Percentiles rank a stretch among this genome's conserved stretches.
Evolutionary conservation across 371 early-diverging fungal species (phyloP).

Genomic region (Mucor velutinosus): DNA sequence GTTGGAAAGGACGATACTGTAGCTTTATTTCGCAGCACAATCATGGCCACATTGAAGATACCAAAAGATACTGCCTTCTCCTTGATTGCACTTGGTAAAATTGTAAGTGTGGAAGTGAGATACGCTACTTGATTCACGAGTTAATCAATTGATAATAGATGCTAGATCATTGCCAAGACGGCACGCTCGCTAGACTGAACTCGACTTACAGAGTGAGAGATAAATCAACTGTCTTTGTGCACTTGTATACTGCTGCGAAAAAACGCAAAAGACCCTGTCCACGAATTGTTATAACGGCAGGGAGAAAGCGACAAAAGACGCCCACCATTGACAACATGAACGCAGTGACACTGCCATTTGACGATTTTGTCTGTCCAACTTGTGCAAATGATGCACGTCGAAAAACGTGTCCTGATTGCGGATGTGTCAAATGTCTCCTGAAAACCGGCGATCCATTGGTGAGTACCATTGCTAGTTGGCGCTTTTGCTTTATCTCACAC

Average conservation of each 20-base stretch:
- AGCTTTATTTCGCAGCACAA: slow-evolving; percentile 7
- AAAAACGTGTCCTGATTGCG: slow-evolving; percentile 51
- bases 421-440: slow-evolving; percentile 51
- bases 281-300: not conserved
- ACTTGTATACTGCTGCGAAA: slow-evolving; percentile 5
- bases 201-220: slow-evolving; percentile 30
- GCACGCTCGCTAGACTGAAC: slow-evolving; percentile 16
- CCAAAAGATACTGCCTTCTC: slow-evolving; percentile 8
- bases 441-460: slow-evolving; percentile 61
- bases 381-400: slow-evolving; percentile 56
- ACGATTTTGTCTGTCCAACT: slow-evolving; percentile 4
- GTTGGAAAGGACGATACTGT: slow-evolving; percentile 24
- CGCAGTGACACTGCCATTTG: slow-evolving; percentile 4
- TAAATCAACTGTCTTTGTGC: slow-evolving; percentile 25
- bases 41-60: slow-evolving; percentile 5
- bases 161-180: slow-evolving; percentile 20
- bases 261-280: not conserved
- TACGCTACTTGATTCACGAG: too few species aligned
- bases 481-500: not conserved
- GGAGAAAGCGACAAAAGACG: not conserved
- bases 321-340: not conserved
- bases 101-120: slow-evolving; percentile 21
- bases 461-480: not conserved
- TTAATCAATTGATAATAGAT: slow-evolving; percentile 17
- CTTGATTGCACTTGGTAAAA: slow-evolving; percentile 36